Percentiles rank a stretch among this genome's conserved stretches.
Evolutionary conservation across 768 basidiomycete genomes (phyloP).

Genomic region (Suillus placidus): DNA sequence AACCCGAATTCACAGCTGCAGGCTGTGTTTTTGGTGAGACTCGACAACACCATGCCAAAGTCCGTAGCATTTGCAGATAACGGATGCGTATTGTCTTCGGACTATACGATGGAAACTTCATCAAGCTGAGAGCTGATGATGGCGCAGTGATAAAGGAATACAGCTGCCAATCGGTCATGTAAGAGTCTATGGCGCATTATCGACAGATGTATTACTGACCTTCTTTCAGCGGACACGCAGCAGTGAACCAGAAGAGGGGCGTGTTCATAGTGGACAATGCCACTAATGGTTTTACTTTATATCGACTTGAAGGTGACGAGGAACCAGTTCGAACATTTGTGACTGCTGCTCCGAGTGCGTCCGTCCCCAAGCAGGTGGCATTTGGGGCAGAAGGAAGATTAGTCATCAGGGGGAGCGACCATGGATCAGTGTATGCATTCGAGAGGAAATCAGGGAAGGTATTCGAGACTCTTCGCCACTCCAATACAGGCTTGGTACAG

Average conservation of each 20-base stretch:
- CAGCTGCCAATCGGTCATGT: no score
- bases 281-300: not conserved
- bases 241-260: not conserved
- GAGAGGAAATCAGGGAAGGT: not conserved
- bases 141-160: no score
- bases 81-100: not conserved
- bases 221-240: no score
- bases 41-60: not conserved
- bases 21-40: not conserved
- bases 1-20: not conserved
- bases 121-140: no score
- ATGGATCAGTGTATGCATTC: not conserved
- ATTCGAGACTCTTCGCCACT: not conserved
- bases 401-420: not conserved
- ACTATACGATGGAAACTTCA: not conserved
- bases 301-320: not conserved
- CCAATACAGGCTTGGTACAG: not conserved
- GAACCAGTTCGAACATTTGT: not conserved
- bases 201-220: no score
- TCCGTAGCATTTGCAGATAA: not conserved
- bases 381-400: not conserved
- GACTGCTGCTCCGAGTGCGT: not conserved
- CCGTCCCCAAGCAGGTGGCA: not conserved
- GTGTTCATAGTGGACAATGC: not conserved
- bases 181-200: no score